phyloP scores from a whole-genome alignment of 768 basidiomycete species.

The Hortiboletus campestris region DNA sequence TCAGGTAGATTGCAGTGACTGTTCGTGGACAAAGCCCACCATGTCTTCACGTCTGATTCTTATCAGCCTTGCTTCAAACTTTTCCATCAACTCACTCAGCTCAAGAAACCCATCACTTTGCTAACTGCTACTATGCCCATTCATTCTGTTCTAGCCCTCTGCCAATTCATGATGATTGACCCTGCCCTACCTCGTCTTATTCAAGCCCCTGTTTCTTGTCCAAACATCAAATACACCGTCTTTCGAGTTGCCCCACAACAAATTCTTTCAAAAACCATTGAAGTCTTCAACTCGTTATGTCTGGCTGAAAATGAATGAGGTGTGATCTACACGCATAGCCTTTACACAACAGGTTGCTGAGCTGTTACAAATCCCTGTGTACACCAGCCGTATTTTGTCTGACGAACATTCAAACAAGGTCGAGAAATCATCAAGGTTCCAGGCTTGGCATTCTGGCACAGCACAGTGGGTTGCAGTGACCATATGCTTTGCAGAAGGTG shows the following conservation, averaged over 20 bases:
- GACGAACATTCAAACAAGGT: not conserved
- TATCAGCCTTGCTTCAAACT: constrained; percentile 14
- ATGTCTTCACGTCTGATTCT: not conserved
- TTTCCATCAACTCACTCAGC: not conserved
- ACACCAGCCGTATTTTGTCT: constrained; percentile 1
- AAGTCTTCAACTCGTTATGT: not conserved
- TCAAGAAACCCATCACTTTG: constrained; percentile 11
- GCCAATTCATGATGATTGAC: constrained; percentile 1
- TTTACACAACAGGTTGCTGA: not conserved
- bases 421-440: not conserved
- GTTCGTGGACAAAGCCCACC: constrained; percentile 12
- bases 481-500: constrained; percentile 5
- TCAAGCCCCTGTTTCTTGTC: not conserved
- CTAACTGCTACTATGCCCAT: constrained; percentile 7
- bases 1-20: not conserved
- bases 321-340: constrained; percentile 3
- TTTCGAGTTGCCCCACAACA: accelerated
- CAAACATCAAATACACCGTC: constrained; percentile 2
- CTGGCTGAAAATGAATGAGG: not conserved
- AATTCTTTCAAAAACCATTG: not conserved
- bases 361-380: not conserved
- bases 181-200: not conserved
- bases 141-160: not conserved
- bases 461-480: not conserved
- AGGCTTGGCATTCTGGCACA: not conserved